Evolutionary conservation across 352 stramenopile genomes (phyloP).

Genomic region (Globisporangium rhizosaccharum): DNA sequence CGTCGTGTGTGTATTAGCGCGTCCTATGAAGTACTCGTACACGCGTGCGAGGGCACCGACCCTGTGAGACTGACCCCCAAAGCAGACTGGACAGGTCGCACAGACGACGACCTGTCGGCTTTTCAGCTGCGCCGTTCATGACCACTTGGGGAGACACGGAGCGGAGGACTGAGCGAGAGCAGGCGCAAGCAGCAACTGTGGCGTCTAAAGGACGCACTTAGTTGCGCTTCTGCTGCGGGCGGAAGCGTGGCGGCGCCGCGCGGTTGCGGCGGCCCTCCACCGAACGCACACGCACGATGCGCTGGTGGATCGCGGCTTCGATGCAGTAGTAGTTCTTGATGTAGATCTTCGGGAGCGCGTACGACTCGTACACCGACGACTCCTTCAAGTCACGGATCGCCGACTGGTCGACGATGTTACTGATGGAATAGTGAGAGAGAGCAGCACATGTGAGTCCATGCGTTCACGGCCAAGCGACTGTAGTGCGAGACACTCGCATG

Average conservation of each 20-base stretch:
- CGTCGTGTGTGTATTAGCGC: background rate
- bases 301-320: constrained; percentile 98
- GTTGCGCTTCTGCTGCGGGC: constrained; percentile 32
- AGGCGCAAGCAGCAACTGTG: too few relatives aligned
- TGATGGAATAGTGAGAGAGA: constrained; percentile 17
- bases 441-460: background rate
- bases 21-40: background rate
- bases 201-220: background rate
- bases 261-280: constrained; percentile 90
- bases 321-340: constrained; percentile 99
- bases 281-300: constrained; percentile 97
- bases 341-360: constrained; percentile 99
- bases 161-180: background rate
- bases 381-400: constrained; percentile 98
- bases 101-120: background rate
- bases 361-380: constrained; percentile 97
- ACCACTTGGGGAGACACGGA: background rate
- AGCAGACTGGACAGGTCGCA: background rate
- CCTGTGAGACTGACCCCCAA: background rate
- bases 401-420: constrained; percentile 99
- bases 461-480: too few relatives aligned
- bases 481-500: too few relatives aligned
- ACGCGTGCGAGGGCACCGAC: background rate
- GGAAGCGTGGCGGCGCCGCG: constrained; percentile 88
- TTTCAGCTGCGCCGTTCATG: background rate